Base-by-base conservation (phyloP, 305 asterid species). In the Salvia sclarea region DNA sequence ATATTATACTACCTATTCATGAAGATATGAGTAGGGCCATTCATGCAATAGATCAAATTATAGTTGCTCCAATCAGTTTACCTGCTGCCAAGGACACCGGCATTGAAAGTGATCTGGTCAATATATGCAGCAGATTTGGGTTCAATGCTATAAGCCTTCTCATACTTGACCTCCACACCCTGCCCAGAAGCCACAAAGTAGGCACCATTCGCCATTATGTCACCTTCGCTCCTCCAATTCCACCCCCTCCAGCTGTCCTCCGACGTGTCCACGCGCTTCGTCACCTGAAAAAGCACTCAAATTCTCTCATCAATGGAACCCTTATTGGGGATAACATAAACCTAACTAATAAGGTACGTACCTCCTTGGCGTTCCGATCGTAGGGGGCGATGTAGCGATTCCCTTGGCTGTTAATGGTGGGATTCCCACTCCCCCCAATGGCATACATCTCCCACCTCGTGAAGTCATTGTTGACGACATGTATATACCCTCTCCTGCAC, bases 151-250 rank as follows among this genome's bases (percentile, higher is more conserved):
- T 91, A 91, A 3, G 98, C 97, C 81, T 94, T 91, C 78, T 94
- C 98, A 68, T 94, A 94, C 64, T 91, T 88, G 62, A 85, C 95
- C 33, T 86, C 95, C 21, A 91, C 84, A 8, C 84, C 96, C 57
- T 86, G 83, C 7, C 98, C 98, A 7, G 98, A 94, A 18, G 97
- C 88, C 47, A 94, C 87, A 75, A 94, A 94, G 82, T 50, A 91
- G 8, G 98, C 98, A 22, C 98, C 98, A 67, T 94, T 94, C 59
- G 75, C 95, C 95, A 94, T 57, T 12, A 85, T 40, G 70, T 94
- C 98, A 64, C 98, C 98, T n/a, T 91, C 96, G 66, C 98, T 94
- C 83, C 98, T 87, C 98, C 98, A 94, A 72, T 94, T 94, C 98
- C 98, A 94, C 0, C 68, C 85, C 66, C 85, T 84, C 98, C 98